These are phyloP conservation scores for Elsinoe fawcettii DNA, from an alignment of 2,329 filamentous ascomycete species.

Conservation along the genomic window DNA sequence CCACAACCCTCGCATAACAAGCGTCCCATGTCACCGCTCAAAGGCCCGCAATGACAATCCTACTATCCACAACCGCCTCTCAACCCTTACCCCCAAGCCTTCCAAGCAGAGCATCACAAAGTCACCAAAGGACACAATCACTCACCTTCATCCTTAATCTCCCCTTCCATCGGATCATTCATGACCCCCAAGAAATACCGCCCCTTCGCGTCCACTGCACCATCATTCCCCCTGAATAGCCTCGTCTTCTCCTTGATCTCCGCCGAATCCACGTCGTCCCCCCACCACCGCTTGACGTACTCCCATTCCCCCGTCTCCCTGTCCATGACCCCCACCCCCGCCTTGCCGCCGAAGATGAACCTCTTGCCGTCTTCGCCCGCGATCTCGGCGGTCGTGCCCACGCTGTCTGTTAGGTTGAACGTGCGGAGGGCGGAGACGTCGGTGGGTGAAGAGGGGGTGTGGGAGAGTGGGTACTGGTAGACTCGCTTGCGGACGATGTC, in stretches of 20 bases:
- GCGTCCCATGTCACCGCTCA: background rate
- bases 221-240: slow-evolving; percentile 67
- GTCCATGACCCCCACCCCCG: slow-evolving; percentile 72
- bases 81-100: background rate
- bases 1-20: background rate
- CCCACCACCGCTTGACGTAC: slow-evolving; percentile 53
- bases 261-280: slow-evolving; percentile 42
- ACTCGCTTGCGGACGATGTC: slow-evolving; percentile 74
- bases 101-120: background rate
- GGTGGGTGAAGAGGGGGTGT: slow-evolving; percentile 52
- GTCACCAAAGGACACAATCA: background rate
- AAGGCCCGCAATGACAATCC: background rate
- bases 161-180: slow-evolving; percentile 56
- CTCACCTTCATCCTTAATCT: slow-evolving; percentile 13
- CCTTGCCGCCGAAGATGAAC: slow-evolving; percentile 72
- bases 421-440: slow-evolving; percentile 52
- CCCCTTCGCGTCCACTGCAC: slow-evolving; percentile 69
- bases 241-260: slow-evolving; percentile 31
- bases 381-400: slow-evolving; percentile 67
- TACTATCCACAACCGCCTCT: background rate
- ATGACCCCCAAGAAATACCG: slow-evolving; percentile 81
- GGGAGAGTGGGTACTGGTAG: slow-evolving; percentile 59
- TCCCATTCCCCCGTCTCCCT: slow-evolving; percentile 48
- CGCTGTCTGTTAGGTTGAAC: slow-evolving; percentile 49
- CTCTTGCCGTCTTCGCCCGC: slow-evolving; percentile 50